Conservation (phyloP, 768 basidiomycete species). For the Lactifluus rugatus region DNA sequence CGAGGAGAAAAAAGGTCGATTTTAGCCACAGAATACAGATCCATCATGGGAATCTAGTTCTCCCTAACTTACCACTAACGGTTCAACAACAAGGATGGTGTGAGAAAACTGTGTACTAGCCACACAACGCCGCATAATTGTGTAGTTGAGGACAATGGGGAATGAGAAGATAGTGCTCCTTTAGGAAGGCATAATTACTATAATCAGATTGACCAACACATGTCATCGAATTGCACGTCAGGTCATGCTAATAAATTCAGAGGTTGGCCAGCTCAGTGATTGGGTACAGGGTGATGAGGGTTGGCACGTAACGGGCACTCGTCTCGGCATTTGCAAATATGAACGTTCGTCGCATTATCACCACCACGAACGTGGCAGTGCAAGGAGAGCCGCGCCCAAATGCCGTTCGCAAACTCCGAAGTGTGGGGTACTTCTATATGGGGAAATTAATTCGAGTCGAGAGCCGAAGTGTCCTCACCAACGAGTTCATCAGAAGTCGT, state of each 20-base stretch:
- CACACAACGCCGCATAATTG: too few species aligned
- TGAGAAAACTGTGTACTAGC: too few species aligned
- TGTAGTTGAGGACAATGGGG: background rate
- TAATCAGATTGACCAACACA: background rate
- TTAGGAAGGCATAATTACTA: background rate
- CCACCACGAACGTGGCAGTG: background rate
- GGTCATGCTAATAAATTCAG: background rate
- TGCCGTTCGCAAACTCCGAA: background rate
- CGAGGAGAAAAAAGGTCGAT: background rate
- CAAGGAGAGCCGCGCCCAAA: background rate
- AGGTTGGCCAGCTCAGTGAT: background rate
- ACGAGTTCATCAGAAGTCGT: background rate
- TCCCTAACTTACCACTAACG: too few species aligned
- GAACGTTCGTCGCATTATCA: too few species aligned
- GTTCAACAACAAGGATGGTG: too few species aligned
- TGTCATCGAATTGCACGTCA: background rate
- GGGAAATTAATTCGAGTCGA: background rate
- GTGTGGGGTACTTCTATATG: background rate
- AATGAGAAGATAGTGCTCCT: background rate
- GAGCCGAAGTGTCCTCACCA: background rate
- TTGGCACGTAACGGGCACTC: too few species aligned
- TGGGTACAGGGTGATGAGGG: too few species aligned
- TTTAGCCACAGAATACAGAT: too few species aligned
- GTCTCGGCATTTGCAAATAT: too few species aligned
- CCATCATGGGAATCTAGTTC: background rate